Evolutionary conservation across 768 basidiomycete genomes (phyloP).

Genomic region (Lentinula aciculospora): DNA sequence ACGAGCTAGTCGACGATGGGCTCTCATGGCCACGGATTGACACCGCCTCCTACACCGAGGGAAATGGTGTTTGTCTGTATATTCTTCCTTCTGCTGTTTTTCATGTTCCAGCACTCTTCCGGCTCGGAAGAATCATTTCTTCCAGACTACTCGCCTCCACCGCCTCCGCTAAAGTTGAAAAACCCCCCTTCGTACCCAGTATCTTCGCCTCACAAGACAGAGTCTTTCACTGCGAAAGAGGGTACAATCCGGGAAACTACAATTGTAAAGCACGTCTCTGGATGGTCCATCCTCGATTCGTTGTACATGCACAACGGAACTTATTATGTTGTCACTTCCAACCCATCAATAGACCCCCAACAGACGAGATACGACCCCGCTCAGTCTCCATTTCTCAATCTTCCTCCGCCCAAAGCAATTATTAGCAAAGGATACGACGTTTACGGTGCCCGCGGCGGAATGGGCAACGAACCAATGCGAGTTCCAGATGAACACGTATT

Average conservation of each 20-base stretch:
- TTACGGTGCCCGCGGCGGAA: conserved; percentile 32
- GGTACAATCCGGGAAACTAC: conserved; percentile 48
- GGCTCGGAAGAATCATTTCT: conserved; percentile 13
- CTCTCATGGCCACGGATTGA: conserved; percentile 1
- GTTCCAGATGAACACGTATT: conserved; percentile 78
- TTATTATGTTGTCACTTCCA: conserved; percentile 74
- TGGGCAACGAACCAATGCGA: conserved; percentile 48
- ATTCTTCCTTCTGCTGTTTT: conserved; percentile 22
- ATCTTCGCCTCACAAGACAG: conserved; percentile 1
- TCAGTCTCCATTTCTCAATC: conserved; percentile 2
- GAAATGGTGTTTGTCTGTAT: conserved; percentile 37
- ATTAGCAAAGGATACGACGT: conserved; percentile 66
- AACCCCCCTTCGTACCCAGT: conserved; percentile 6
- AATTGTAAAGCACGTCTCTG: conserved; percentile 72
- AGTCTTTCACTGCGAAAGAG: conserved; percentile 8
- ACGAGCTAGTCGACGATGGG: background rate
- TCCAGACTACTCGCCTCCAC: conserved; percentile 9
- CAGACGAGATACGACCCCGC: conserved; percentile 11
- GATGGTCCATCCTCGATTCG: conserved; percentile 89
- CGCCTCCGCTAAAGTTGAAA: background rate
- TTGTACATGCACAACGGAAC: conserved; percentile 80
- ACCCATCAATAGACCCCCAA: conserved; percentile 34
- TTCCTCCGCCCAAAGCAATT: conserved; percentile 66
- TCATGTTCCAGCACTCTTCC: conserved; percentile 8
- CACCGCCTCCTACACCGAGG: conserved; percentile 31